Evolutionary conservation across 495 filamentous ascomycete species (phyloP), one percentile per base, ranked within the genome.

Genomic region (Geoglossum glabrum): DNA sequence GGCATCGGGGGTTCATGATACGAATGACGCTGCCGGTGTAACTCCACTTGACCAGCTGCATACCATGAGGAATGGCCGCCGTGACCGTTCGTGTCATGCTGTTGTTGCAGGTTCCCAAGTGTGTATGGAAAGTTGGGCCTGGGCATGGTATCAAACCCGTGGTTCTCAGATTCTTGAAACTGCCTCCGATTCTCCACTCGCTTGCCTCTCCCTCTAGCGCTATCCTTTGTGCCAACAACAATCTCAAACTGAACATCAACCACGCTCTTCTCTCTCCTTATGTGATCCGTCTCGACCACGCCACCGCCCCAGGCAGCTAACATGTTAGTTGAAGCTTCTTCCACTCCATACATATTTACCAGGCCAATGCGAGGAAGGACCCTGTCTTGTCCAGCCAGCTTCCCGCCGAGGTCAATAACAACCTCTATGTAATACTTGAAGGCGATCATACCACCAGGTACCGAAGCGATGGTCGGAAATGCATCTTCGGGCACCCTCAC

Each of bases 351-450:
- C 43, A 71, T 64, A 49, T 71, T 74, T 17, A 78, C 71, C 63
- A 81, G 72, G 56, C 73, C 79, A 58, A 78, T 68, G 54, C 76
- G 75, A 56, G 77, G 76, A 61, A 83, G 67, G 66, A 78, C 77
- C 33, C 82, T 69, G 63, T 87, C 79, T 43, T 77, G 75, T 5
- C 81, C 79, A 23, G 81, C 79, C 4, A 95, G 73, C 64, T 87
- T 95, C 15, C 90, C 89, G 28, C 90, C 87, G 9, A 96, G 72
- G 64, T 98, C 92, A 1, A 95, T 76, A 23, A 97, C 82, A 2
- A 95, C 85, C 66, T 98, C 92, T 26, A 95, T 77, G 62, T 85
- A 86, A 65, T 98, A 97, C 62, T 83, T 85, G 70, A 98, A 97
- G 60, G 81, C 86, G 60, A 98, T 93, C 77, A 95, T 88, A 26